phyloP scores from a whole-genome alignment of 2,329 filamentous ascomycete genomes.

The Knoxdaviesia proteae region DNA sequence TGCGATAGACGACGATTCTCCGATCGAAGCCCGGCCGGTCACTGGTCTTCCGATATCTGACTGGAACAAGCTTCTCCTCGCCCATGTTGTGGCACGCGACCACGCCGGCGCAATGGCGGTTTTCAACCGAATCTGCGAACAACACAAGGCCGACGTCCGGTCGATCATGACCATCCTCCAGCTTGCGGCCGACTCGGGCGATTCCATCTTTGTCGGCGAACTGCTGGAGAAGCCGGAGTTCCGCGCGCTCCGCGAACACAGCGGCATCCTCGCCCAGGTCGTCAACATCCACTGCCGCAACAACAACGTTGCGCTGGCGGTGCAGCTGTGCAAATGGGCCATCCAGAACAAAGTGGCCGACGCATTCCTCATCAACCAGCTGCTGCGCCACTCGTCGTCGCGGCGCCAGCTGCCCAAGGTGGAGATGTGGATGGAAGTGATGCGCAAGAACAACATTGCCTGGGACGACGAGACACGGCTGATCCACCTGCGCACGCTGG shows the following conservation, averaged over 20 bases:
- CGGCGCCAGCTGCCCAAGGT: slow-evolving; percentile 30
- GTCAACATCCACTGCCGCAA: slow-evolving; percentile 43
- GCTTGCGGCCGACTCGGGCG: slow-evolving; percentile 48
- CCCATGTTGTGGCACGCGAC: too few species aligned
- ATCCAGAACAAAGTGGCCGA: slow-evolving; percentile 27
- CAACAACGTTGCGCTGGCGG: slow-evolving; percentile 14
- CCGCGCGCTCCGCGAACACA: slow-evolving; percentile 14
- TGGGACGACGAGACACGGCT: slow-evolving; percentile 30
- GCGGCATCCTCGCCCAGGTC: slow-evolving; percentile 36
- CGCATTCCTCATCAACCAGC: slow-evolving; percentile 56
- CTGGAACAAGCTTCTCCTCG: too few species aligned
- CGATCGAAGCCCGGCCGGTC: too few species aligned
- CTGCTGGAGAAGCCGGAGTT: slow-evolving; percentile 42
- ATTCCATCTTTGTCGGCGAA: slow-evolving; percentile 46
- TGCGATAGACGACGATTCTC: too few species aligned
- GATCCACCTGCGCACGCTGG: slow-evolving; percentile 26
- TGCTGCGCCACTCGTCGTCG: slow-evolving; percentile 49
- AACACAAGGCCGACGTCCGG: slow-evolving; percentile 32
- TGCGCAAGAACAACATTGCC: slow-evolving; percentile 23
- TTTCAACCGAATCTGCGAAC: slow-evolving; percentile 19
- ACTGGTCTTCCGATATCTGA: too few species aligned
- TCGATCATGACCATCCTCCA: slow-evolving; percentile 58
- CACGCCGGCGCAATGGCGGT: too few species aligned
- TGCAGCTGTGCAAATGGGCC: slow-evolving; percentile 24
- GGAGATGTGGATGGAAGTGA: slow-evolving; percentile 24